These are phyloP conservation scores for Thalia dealbata DNA, from an alignment of 176 grass and related monocot genomes.

Conservation along the genomic window DNA sequence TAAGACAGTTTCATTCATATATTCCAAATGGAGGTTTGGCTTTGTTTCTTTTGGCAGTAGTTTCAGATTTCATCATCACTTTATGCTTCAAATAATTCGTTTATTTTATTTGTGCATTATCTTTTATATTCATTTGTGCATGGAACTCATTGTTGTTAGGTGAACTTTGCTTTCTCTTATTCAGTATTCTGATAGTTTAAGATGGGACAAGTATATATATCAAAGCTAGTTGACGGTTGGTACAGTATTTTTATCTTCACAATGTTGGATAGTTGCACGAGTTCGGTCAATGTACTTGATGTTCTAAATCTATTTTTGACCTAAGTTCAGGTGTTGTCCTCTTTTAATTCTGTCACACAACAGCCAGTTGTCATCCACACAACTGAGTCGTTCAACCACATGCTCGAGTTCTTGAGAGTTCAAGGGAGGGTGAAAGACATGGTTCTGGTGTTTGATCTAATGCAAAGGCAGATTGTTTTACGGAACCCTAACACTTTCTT, in stretches of 20 bases:
- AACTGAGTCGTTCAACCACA: constrained; percentile 84
- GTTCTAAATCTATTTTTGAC: constrained; percentile 39
- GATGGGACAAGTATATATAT: background rate
- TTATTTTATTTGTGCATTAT: background rate
- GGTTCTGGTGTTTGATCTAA: constrained; percentile 79
- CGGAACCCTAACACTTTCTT: constrained; percentile 49
- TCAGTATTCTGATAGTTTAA: background rate
- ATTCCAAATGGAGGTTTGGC: too few relatives aligned
- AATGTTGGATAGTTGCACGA: background rate
- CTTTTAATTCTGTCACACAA: constrained; percentile 44
- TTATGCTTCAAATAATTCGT: too few relatives aligned
- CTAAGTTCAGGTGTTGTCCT: constrained; percentile 38
- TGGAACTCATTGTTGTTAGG: background rate
- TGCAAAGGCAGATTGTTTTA: constrained; percentile 79
- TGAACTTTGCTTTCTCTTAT: background rate
- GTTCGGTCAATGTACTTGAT: constrained; percentile 38
- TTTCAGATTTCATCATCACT: too few relatives aligned
- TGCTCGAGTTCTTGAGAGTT: constrained; percentile 70
- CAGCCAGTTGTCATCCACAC: constrained; percentile 45
- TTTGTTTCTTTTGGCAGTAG: too few relatives aligned
- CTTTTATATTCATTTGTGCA: background rate
- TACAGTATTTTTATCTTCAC: background rate
- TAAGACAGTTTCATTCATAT: too few relatives aligned
- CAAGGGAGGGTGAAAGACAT: constrained; percentile 56
- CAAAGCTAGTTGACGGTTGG: background rate